Percentiles rank a stretch among this genome's conserved stretches.
Conservation (phyloP, 2,329 filamentous ascomycete genomes). For the Ophiostoma triangulosporum region DNA sequence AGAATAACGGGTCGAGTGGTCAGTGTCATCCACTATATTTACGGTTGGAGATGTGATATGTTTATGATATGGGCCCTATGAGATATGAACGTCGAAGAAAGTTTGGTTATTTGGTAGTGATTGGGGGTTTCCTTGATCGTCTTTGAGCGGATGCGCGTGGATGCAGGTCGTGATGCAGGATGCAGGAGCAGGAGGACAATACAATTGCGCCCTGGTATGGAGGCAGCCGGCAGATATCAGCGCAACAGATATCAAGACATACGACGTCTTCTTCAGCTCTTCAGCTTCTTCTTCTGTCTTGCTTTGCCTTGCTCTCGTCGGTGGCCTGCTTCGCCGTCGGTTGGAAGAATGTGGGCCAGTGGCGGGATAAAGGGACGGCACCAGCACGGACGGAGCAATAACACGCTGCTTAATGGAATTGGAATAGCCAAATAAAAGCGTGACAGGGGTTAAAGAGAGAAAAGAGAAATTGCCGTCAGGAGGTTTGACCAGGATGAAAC, state of each 20-base stretch:
- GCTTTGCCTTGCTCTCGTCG: no score
- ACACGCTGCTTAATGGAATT: not conserved
- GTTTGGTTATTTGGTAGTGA: no score
- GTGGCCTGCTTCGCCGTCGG: not conserved
- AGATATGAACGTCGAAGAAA: not conserved
- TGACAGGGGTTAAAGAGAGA: constrained; percentile 8
- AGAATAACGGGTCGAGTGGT: constrained; percentile 9
- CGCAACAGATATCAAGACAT: no score
- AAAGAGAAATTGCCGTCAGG: constrained; percentile 14
- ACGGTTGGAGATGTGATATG: not conserved
- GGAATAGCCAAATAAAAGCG: constrained; percentile 1
- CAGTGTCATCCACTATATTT: not conserved
- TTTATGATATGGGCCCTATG: not conserved
- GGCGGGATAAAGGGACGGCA: constrained; percentile 6
- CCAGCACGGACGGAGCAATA: not conserved
- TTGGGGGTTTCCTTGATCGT: no score
- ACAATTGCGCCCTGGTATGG: no score
- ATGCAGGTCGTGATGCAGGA: no score
- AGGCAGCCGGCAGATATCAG: no score
- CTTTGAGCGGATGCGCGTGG: no score
- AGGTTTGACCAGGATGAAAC: constrained; percentile 12
- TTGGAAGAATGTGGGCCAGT: constrained; percentile 8
- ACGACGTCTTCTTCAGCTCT: no score
- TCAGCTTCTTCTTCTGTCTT: no score
- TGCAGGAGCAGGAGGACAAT: no score